These are phyloP conservation scores for Porodaedalea pini DNA, from an alignment of 1,284 basidiomycete genomes.

Conservation along the genomic window DNA sequence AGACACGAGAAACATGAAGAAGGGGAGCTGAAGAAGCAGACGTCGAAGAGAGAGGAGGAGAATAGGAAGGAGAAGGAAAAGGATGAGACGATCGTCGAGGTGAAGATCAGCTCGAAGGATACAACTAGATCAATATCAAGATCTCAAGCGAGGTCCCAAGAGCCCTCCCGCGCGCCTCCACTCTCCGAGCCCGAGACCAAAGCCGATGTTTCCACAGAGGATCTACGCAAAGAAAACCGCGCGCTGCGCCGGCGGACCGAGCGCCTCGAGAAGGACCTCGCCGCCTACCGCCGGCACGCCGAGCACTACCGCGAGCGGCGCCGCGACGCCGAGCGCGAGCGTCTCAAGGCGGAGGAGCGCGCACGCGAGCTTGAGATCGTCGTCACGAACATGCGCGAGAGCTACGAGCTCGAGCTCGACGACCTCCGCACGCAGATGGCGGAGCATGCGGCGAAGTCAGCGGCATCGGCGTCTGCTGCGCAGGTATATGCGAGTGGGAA, in stretches of 20 bases:
- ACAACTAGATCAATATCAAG: neutral
- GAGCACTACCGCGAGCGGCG: slow-evolving; percentile 19
- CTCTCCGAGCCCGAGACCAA: slow-evolving; percentile 2
- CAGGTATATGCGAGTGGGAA: neutral
- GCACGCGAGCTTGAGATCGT: slow-evolving; percentile 17
- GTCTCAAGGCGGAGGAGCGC: slow-evolving; percentile 5
- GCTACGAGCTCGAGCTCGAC: slow-evolving; percentile 18
- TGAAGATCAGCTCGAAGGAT: neutral
- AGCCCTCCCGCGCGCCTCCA: neutral
- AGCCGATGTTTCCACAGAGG: slow-evolving; percentile 8
- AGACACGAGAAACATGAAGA: neutral
- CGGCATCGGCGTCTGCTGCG: slow-evolving; percentile 7
- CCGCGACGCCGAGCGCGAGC: slow-evolving; percentile 16
- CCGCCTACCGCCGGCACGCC: slow-evolving; percentile 9
- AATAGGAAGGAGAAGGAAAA: neutral
- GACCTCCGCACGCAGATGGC: slow-evolving; percentile 15
- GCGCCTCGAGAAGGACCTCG: slow-evolving; percentile 18
- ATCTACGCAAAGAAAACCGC: slow-evolving; percentile 16
- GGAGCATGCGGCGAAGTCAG: slow-evolving; percentile 1
- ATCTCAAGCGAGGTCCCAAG: neutral
- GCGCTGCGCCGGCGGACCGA: slow-evolving; percentile 9
- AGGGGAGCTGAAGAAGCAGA: neutral
- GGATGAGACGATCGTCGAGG: neutral
- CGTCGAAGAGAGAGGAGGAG: neutral
- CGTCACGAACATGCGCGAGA: slow-evolving; percentile 20